Conservation (phyloP, 2,329 filamentous ascomycete genomes). For the Herpotrichia juniperi region DNA sequence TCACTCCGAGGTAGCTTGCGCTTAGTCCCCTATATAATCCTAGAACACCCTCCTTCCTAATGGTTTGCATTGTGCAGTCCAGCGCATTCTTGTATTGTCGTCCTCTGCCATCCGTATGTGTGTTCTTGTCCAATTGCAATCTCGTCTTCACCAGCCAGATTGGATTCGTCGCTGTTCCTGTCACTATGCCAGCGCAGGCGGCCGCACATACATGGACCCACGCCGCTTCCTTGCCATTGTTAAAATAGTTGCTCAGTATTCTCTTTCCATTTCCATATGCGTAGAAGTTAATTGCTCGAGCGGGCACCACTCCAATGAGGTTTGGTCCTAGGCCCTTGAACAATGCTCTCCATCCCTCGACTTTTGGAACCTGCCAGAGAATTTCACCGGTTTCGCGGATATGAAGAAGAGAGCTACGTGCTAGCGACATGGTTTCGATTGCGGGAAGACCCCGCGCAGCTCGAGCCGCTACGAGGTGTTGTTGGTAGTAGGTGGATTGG, state of each 20-base stretch:
- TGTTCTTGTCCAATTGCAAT: constrained; percentile 87
- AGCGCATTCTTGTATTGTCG: constrained; percentile 84
- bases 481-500: constrained; percentile 93
- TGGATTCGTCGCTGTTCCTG: constrained; percentile 90
- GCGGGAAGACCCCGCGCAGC: constrained; percentile 62
- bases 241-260: constrained; percentile 76
- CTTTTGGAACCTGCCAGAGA: constrained; percentile 76
- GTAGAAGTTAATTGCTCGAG: constrained; percentile 91
- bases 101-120: constrained; percentile 63
- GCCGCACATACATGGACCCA: constrained; percentile 82
- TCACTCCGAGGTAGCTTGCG: constrained; percentile 88
- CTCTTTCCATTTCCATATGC: constrained; percentile 92
- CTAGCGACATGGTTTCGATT: constrained; percentile 65
- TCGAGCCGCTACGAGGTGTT: constrained; percentile 73
- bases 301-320: constrained; percentile 85
- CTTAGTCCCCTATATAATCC: constrained; percentile 91
- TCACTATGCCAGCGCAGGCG: constrained; percentile 79
- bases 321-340: constrained; percentile 95
- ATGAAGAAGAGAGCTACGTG: constrained; percentile 73
- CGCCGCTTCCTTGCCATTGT: constrained; percentile 70
- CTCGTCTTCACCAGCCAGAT: constrained; percentile 97
- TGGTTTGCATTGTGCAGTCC: constrained; percentile 84
- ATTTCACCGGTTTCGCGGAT: constrained; percentile 87
- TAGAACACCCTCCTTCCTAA: constrained; percentile 78
- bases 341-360: constrained; percentile 83